Conservation (phyloP, 1,139 yeast species). For the Suhomyces anneliseae region DNA sequence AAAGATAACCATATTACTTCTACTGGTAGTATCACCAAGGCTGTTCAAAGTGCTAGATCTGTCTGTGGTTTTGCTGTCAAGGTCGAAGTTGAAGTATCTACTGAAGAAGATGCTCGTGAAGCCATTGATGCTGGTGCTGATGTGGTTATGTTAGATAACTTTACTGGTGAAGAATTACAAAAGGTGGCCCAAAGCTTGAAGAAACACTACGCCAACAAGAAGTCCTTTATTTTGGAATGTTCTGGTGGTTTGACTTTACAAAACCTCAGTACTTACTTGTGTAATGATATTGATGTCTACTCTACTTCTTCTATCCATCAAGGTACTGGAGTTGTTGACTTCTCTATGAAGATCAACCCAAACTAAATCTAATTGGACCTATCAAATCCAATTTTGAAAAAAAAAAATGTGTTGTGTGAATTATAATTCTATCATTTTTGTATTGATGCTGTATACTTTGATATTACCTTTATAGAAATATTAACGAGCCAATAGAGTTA, state of each 20-base stretch:
- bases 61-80: slow-evolving; percentile 90
- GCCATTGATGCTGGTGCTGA: slow-evolving; percentile 96
- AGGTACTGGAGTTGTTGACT: slow-evolving; percentile 80
- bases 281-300: slow-evolving; percentile 83
- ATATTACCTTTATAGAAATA: too few relatives aligned
- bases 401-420: not conserved
- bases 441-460: too few relatives aligned
- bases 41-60: slow-evolving; percentile 71
- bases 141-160: slow-evolving; percentile 92
- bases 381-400: too few relatives aligned
- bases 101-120: slow-evolving; percentile 81
- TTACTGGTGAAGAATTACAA: slow-evolving; percentile 64
- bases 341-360: slow-evolving; percentile 71
- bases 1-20: slow-evolving; percentile 94
- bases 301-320: slow-evolving; percentile 94
- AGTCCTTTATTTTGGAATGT: slow-evolving; percentile 74
- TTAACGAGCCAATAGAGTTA: not conserved
- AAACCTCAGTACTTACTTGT: slow-evolving; percentile 64
- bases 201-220: slow-evolving; percentile 50
- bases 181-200: slow-evolving; percentile 66
- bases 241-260: slow-evolving; percentile 83
- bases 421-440: too few relatives aligned
- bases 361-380: slow-evolving; percentile 5
- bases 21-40: slow-evolving; percentile 85
- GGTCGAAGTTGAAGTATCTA: slow-evolving; percentile 88